phyloP scores from a whole-genome alignment of 768 basidiomycete species.

The Paxillus ammoniavirescens region DNA sequence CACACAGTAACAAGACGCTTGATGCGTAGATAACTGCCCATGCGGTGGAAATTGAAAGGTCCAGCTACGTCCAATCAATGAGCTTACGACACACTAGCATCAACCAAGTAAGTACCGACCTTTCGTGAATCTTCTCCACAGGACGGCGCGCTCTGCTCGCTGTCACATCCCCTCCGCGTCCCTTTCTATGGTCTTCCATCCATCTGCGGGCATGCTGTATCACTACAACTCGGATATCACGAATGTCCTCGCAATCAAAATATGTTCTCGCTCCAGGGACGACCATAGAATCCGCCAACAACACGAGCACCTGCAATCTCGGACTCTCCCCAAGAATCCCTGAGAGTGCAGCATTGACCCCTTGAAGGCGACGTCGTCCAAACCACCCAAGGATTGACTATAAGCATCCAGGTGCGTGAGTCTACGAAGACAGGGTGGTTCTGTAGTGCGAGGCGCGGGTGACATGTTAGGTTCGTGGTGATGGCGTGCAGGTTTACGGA shows the following conservation, averaged over 20 bases:
- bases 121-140: slow-evolving; percentile 8
- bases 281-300: slow-evolving; percentile 8
- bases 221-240: slow-evolving; percentile 14
- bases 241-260: slow-evolving; percentile 8
- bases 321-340: slow-evolving; percentile 3
- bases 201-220: slow-evolving; percentile 8
- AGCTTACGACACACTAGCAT: not conserved
- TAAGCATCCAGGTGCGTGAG: slow-evolving; percentile 16
- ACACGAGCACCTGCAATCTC: slow-evolving; percentile 9
- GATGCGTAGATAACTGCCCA: not conserved
- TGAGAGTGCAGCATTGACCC: slow-evolving; percentile 4
- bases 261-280: slow-evolving; percentile 1
- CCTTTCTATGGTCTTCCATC: slow-evolving; percentile 14
- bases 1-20: no score
- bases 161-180: no score
- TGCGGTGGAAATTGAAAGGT: slow-evolving; percentile 9
- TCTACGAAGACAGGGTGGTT: slow-evolving; percentile 11
- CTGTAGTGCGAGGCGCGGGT: not conserved
- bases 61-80: not conserved
- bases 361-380: slow-evolving; percentile 13
- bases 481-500: slow-evolving; percentile 11
- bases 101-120: slow-evolving; percentile 1
- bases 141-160: slow-evolving; percentile 7
- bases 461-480: not conserved
- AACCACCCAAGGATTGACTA: slow-evolving; percentile 17